Base-by-base conservation (phyloP, 352 stramenopile genomes). In the Pythium brachiatum region DNA sequence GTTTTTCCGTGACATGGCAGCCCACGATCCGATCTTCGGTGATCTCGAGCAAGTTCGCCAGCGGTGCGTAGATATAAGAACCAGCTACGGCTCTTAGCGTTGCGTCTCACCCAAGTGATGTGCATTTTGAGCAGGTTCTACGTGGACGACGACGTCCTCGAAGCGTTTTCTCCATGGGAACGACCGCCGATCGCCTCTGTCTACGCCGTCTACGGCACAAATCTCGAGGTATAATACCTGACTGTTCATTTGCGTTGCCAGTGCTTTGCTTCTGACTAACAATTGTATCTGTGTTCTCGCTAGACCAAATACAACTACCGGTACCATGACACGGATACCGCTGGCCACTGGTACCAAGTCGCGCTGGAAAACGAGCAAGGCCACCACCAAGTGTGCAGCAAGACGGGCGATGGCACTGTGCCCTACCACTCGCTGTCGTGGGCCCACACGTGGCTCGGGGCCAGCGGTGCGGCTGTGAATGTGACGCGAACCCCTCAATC, bases 361-460 rank as follows among this genome's bases (percentile, higher is more conserved):
- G 55, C 82, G 44, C 64, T 84, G 34, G 64, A 69, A 29, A 72
- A 87, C 34, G 83, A 92, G 57, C 55, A 77, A 53, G 76, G 72
- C 1, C 56, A 72, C 9, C 66, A 72, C 29, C 64, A 73, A 29
- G 76, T 80, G 12, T 94, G 84, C 69, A 74, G 69, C 57, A 90
- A 90, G 61, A 92, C 81, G 3, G 82, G 84, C 15, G 84, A 94
- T 46, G 80, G 70, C 57, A 94, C 84, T 5, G 82, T 90, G 21
- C 67, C 79, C 13, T 94, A 94, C 51, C 82, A 94, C 69, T 94
- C 84, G 26, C 69, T 94, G 13, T 89, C 84, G 8, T 92, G 74
- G 75, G 80, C 81, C 0, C 84, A 94, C 65, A 87, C 80, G 15
- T 94, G 84, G 84, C 73, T 94, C 7, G 82, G 81, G 9, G 59